A percentile compares a stretch with the other conserved stretches of the same genome.
These are phyloP conservation scores for Myriosclerotinia curreyana DNA, from an alignment of 2,329 filamentous ascomycete species.

Conservation along the genomic window DNA sequence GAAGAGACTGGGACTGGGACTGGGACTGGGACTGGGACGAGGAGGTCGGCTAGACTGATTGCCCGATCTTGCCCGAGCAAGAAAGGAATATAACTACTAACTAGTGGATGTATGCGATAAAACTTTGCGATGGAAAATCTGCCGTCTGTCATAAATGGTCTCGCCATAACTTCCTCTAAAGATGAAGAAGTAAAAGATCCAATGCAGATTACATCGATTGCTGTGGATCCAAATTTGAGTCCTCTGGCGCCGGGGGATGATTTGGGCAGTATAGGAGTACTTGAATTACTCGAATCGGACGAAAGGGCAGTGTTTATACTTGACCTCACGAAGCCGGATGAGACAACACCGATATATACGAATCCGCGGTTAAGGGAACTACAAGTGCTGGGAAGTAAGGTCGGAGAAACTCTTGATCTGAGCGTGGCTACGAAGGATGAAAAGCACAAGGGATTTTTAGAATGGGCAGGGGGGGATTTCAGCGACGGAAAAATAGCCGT, in stretches of 20 bases:
- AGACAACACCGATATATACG: slow-evolving; percentile 26
- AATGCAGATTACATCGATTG: neutral
- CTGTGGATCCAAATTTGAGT: slow-evolving; percentile 10
- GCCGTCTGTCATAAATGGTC: neutral
- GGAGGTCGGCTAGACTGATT: neutral
- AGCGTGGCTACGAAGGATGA: neutral
- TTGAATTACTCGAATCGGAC: slow-evolving; percentile 31
- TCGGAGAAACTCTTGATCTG: neutral
- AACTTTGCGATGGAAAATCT: slow-evolving; percentile 15
- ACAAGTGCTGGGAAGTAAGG: slow-evolving; percentile 11
- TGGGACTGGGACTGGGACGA: neutral
- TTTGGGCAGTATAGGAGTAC: slow-evolving; percentile 24
- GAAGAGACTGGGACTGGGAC: neutral
- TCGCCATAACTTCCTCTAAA: slow-evolving; percentile 4
- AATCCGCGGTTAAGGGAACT: slow-evolving; percentile 25
- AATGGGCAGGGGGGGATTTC: slow-evolving; percentile 1
- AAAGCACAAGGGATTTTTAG: slow-evolving; percentile 8
- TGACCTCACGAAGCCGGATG: slow-evolving; percentile 25
- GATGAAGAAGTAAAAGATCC: slow-evolving; percentile 5
- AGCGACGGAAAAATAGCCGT: neutral
- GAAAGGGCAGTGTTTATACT: slow-evolving; percentile 31
- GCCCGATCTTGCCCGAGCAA: neutral
- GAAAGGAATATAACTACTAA: neutral
- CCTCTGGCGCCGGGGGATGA: slow-evolving; percentile 16
- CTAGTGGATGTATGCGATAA: neutral